Evolutionary conservation across 345 rosid genomes (phyloP).

Genomic region (Arabidopsis suecica): DNA sequence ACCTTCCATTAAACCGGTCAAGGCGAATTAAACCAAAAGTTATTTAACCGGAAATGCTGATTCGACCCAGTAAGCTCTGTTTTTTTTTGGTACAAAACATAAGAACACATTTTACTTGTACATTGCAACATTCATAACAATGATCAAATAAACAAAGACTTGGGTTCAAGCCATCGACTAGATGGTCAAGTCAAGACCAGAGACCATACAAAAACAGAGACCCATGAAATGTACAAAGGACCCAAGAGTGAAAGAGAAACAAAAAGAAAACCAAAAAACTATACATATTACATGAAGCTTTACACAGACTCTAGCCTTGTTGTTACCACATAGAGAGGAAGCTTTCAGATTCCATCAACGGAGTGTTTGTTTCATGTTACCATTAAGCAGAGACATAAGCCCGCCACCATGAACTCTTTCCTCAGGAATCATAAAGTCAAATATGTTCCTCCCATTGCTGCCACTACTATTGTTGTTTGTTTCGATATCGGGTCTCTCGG

Average conservation of each 20-base stretch:
- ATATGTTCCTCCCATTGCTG: conserved; percentile 40
- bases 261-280: conserved; percentile 1
- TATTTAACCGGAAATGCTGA: conserved; percentile 1
- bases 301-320: conserved; percentile 38
- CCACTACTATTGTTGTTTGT: conserved; percentile 40
- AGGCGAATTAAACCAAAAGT: neutral
- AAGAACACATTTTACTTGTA: neutral
- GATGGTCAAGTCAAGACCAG: conserved; percentile 22
- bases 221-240: conserved; percentile 38
- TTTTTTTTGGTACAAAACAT: neutral
- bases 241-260: neutral
- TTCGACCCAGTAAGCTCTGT: neutral
- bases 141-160: conserved; percentile 35
- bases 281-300: conserved; percentile 40
- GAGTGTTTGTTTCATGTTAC: conserved; percentile 67
- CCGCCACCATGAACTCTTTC: conserved; percentile 98
- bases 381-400: conserved; percentile 84
- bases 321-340: conserved; percentile 29
- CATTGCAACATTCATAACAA: conserved; percentile 32
- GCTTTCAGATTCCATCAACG: conserved; percentile 59
- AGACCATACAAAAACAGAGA: conserved; percentile 35
- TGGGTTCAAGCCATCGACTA: conserved; percentile 37
- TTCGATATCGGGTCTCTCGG: conserved; percentile 50
- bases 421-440: conserved; percentile 74
- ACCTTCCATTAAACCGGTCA: conserved; percentile 17